These are phyloP conservation scores for Calvatia gigantea DNA, from an alignment of 768 basidiomycete genomes.

Conservation along the genomic window DNA sequence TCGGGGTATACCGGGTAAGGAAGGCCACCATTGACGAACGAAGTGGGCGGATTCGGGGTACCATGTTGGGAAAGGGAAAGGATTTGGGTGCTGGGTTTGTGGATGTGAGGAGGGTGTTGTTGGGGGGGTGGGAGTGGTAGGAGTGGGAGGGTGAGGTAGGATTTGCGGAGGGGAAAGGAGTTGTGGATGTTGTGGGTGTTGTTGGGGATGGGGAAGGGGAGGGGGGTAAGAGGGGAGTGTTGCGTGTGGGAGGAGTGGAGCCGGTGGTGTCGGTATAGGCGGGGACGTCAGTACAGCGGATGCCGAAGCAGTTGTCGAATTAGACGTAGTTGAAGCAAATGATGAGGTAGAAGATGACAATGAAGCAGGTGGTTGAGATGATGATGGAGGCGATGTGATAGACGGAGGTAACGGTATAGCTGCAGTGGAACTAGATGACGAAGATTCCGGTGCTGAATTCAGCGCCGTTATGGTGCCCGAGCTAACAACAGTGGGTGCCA, in stretches of 20 bases:
- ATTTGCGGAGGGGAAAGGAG: background rate
- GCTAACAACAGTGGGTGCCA: background rate
- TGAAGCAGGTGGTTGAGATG: background rate
- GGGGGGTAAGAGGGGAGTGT: background rate
- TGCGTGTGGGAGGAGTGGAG: background rate
- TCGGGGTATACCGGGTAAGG: conserved; percentile 55
- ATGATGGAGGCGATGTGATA: background rate
- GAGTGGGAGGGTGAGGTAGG: background rate
- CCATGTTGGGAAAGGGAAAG: conserved; percentile 66
- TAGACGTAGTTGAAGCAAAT: background rate
- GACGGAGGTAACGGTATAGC: background rate
- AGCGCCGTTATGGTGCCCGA: background rate
- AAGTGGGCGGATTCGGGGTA: conserved; percentile 74
- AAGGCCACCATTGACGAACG: conserved; percentile 81
- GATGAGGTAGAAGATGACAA: background rate
- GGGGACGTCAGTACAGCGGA: background rate
- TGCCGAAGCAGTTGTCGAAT: background rate
- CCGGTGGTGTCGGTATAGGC: background rate
- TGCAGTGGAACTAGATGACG: background rate
- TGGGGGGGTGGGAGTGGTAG: background rate
- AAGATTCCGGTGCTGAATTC: background rate
- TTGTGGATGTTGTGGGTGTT: background rate
- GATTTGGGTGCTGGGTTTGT: conserved; percentile 37
- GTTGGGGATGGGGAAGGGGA: background rate
- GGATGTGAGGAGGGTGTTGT: conserved; percentile 8